Percentiles rank a stretch among this genome's conserved stretches.
phyloP scores from a whole-genome alignment of 2,329 filamentous ascomycete genomes.

The Pseudogymnoascus sp. region DNA sequence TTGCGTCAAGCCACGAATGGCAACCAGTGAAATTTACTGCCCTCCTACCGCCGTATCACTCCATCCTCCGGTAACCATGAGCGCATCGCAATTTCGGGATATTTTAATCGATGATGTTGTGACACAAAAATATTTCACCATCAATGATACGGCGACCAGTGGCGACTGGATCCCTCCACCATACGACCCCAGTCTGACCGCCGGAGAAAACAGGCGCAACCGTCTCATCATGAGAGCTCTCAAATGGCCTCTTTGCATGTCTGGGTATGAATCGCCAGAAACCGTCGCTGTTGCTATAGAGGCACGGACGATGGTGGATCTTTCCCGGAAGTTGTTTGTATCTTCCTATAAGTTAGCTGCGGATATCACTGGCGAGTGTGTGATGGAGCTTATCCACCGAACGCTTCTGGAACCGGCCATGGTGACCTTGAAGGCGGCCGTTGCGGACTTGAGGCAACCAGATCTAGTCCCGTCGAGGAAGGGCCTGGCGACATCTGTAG shows the following conservation, averaged over 20 bases:
- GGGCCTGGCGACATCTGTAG: not conserved
- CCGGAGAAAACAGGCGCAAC: not conserved
- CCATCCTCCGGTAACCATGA: no score
- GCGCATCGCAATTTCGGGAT: no score
- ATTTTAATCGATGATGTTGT: no score
- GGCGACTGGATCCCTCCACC: not conserved
- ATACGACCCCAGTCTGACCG: not conserved
- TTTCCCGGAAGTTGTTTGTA: no score
- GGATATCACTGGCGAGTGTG: no score
- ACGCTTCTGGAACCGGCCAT: not conserved
- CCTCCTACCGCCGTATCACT: no score
- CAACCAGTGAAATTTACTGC: no score
- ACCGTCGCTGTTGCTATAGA: not conserved
- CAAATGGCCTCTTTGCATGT: not conserved
- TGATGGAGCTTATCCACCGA: no score
- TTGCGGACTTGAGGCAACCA: not conserved
- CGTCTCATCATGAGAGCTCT: not conserved
- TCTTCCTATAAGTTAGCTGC: no score
- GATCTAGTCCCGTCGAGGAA: not conserved
- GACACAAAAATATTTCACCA: no score
- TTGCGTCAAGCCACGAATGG: no score
- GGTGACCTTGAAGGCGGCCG: not conserved
- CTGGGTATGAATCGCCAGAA: not conserved
- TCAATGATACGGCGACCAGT: not conserved
- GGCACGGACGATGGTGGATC: not conserved